Percentiles rank a stretch among this genome's conserved stretches.
These are phyloP conservation scores for Senna tora DNA, from an alignment of 306 rosid species.

Conservation along the genomic window DNA sequence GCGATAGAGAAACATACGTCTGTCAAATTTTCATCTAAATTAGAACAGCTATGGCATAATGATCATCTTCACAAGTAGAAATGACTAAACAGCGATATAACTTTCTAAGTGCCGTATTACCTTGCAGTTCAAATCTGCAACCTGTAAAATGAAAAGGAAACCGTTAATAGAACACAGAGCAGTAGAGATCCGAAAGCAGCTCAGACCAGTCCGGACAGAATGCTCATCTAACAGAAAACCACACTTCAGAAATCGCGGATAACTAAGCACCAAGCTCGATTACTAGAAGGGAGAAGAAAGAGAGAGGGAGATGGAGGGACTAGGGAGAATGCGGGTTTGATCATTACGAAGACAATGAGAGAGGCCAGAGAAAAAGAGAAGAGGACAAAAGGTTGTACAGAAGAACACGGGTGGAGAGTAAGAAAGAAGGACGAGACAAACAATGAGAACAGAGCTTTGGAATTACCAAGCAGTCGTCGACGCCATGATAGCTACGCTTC, in stretches of 20 bases:
- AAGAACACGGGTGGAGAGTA: conserved; percentile 36
- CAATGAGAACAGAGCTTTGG: conserved; percentile 48
- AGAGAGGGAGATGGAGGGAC: too few relatives aligned
- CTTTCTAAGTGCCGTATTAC: conserved; percentile 10
- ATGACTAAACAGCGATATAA: neutral
- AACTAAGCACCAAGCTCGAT: conserved; percentile 13
- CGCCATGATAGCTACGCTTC: conserved; percentile 62
- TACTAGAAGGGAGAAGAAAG: neutral
- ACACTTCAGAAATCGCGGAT: conserved; percentile 19
- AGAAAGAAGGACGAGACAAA: conserved; percentile 48
- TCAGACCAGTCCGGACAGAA: conserved; percentile 26
- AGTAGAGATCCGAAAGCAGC: conserved; percentile 42
- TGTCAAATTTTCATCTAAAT: neutral
- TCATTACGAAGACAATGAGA: conserved; percentile 39
- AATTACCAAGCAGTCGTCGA: conserved; percentile 49
- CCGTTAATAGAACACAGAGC: conserved; percentile 15
- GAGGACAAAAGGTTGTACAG: conserved; percentile 40
- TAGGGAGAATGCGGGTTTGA: neutral
- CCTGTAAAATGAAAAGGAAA: conserved; percentile 13
- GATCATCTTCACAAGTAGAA: conserved; percentile 18
- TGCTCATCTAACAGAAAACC: conserved; percentile 19
- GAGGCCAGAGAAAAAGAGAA: conserved; percentile 33
- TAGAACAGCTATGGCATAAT: conserved; percentile 2
- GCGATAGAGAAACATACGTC: conserved; percentile 13
- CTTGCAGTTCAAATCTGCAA: conserved; percentile 25